Evolutionary conservation across 768 basidiomycete species (phyloP).

Genomic region (Termitomyces sp.): DNA sequence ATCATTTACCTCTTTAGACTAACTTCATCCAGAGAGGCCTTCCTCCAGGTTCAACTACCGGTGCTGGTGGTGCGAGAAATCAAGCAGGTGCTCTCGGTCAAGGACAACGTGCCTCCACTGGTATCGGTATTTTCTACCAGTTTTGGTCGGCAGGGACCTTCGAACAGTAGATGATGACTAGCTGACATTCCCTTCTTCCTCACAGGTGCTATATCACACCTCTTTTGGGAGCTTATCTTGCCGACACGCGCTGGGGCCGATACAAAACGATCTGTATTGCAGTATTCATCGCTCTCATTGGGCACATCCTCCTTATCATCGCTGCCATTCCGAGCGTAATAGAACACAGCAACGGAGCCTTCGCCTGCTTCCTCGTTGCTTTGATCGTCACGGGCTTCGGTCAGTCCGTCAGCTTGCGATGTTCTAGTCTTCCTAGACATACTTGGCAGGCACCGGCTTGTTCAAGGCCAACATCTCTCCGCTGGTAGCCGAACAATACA

Average conservation of each 20-base stretch:
- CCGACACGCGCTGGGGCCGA: slow-evolving; percentile 67
- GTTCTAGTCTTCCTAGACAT: background rate
- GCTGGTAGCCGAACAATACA: slow-evolving; percentile 73
- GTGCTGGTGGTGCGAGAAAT: slow-evolving; percentile 45
- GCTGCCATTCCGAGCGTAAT: slow-evolving; percentile 55
- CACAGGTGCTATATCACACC: slow-evolving; percentile 63
- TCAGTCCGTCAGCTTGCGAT: slow-evolving; percentile 6
- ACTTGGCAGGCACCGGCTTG: slow-evolving; percentile 49
- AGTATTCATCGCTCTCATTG: slow-evolving; percentile 52
- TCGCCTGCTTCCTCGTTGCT: slow-evolving; percentile 31
- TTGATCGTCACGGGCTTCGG: slow-evolving; percentile 55
- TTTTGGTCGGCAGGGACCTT: slow-evolving; percentile 45
- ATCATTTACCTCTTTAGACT: slow-evolving; percentile 32
- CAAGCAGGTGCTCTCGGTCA: slow-evolving; percentile 64
- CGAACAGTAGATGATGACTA: background rate
- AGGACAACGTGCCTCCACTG: slow-evolving; percentile 71
- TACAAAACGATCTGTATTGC: slow-evolving; percentile 69
- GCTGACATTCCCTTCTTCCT: background rate
- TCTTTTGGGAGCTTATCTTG: slow-evolving; percentile 64
- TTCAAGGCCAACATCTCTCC: slow-evolving; percentile 79
- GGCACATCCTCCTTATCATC: slow-evolving; percentile 59
- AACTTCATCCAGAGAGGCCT: slow-evolving; percentile 75
- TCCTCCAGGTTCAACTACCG: slow-evolving; percentile 59
- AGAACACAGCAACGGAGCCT: background rate
- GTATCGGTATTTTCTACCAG: slow-evolving; percentile 62